Evolutionary conservation across 306 rosid genomes (phyloP), one percentile per base, ranked within the genome.

Genomic region (Chamaecrista fasciculata): DNA sequence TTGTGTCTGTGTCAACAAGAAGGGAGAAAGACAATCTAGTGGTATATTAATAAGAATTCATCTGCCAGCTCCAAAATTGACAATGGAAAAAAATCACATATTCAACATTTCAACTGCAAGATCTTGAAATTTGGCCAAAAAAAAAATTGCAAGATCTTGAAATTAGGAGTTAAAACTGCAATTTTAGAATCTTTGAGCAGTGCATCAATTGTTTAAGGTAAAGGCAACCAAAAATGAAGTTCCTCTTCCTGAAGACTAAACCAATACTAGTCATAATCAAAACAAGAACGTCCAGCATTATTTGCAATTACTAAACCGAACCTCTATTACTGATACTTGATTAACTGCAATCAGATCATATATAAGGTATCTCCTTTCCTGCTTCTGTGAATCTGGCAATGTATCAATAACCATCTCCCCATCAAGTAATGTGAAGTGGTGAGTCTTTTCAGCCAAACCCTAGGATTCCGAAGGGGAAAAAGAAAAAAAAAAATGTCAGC

Each of bases 341-440:
- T 92, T 92, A 48, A 87, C 69, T 20, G 90, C 96, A 82, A 92
- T 92, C 81, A 92, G 50, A 77, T 92, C 98, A 87, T 92, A 92
- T 64, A 92, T 92, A 33, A 92, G 96, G 76, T 92, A 92, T 90
- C 98, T 86, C 77, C 98, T 83, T 84, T 90, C 98, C 74, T 92
- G 93, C 85, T 85, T 92, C 65, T 63, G 75, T 37, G 98, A 84
- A 77, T 88, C 93, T 11, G 98, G 98, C 77, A 92, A 53, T 8
- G 86, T 90, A 75, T 92, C 98, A 70, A 92, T 90, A 67, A 92
- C 75, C 98, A 92, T 92, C 85, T 92, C 98, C 74, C 98, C 98
- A 75, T 92, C 98, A 72, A 92, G 95, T 71, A 92, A 79, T 11
- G 96, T 87, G 67, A 62, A 90, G 81, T 92, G 96, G 71, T 92